Conservation (phyloP, 257 asterid species). For the Penstemon eatonii region DNA sequence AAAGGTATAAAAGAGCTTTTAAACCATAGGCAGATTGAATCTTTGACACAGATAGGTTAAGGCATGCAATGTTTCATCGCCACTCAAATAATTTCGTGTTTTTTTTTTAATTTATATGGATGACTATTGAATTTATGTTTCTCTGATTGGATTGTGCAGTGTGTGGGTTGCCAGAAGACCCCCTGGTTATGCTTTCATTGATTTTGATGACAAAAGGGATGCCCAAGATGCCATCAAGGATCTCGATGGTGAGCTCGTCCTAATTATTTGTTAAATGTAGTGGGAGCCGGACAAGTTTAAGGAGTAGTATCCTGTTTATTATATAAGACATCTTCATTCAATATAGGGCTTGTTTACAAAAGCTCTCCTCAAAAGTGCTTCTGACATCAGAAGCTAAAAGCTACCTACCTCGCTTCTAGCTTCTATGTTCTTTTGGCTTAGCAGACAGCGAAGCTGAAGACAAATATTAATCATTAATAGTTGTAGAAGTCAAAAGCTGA, state of each 20-base stretch:
- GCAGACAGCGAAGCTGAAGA: no score
- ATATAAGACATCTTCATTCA: background rate
- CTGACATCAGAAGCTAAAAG: no score
- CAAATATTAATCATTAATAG: background rate
- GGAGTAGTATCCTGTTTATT: background rate
- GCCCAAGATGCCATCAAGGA: conserved; percentile 92
- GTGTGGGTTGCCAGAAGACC: conserved; percentile 99
- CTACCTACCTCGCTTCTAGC: no score
- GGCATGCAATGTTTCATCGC: no score
- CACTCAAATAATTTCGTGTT: no score
- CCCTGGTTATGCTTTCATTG: conserved; percentile 92
- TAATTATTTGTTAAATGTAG: background rate
- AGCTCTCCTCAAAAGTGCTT: no score
- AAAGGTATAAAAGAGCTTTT: background rate
- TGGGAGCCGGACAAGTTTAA: background rate
- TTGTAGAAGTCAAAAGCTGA: background rate
- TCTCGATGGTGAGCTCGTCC: conserved; percentile 56
- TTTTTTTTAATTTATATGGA: no score
- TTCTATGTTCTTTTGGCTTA: no score
- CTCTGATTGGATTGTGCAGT: conserved; percentile 42
- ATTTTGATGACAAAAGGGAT: conserved; percentile 87
- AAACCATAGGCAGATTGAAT: background rate
- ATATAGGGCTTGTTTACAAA: no score
- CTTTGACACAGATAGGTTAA: background rate
- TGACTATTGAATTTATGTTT: background rate